Conservation (phyloP, 2,329 filamentous ascomycete species). For the Plenodomus biglobosus region DNA sequence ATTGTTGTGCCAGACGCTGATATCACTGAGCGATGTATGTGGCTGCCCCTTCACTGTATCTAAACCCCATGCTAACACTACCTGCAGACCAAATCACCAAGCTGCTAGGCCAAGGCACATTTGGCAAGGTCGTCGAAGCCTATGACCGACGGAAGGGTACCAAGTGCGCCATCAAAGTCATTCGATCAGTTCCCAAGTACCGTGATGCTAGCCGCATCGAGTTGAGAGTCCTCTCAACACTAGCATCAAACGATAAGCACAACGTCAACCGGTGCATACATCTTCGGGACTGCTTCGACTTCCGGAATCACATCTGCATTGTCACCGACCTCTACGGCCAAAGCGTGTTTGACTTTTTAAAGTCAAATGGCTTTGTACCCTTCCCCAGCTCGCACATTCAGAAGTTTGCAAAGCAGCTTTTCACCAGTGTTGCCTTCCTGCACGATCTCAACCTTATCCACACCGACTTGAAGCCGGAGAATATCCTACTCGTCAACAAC, state of each 20-base stretch:
- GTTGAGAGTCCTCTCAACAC: conserved; percentile 84
- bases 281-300: conserved; percentile 94
- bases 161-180: conserved; percentile 96
- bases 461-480: conserved; percentile 73
- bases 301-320: conserved; percentile 92
- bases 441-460: conserved; percentile 98
- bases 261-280: conserved; percentile 98
- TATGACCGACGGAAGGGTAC: conserved; percentile 73
- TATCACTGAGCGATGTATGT: conserved; percentile 86
- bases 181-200: conserved; percentile 97
- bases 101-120: conserved; percentile 92
- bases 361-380: conserved; percentile 90
- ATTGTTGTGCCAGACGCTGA: conserved; percentile 86
- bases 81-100: conserved; percentile 78
- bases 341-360: conserved; percentile 97
- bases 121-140: conserved; percentile 96
- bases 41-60: background rate
- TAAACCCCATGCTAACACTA: conserved; percentile 15
- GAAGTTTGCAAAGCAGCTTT: conserved; percentile 89
- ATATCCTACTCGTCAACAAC: conserved; percentile 66
- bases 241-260: conserved; percentile 85
- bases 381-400: conserved; percentile 99
- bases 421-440: conserved; percentile 97
- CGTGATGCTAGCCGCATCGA: conserved; percentile 95
- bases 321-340: conserved; percentile 79